Evolutionary conservation across 2,329 filamentous ascomycete genomes (phyloP).

Genomic region (Escovopsis sp.): DNA sequence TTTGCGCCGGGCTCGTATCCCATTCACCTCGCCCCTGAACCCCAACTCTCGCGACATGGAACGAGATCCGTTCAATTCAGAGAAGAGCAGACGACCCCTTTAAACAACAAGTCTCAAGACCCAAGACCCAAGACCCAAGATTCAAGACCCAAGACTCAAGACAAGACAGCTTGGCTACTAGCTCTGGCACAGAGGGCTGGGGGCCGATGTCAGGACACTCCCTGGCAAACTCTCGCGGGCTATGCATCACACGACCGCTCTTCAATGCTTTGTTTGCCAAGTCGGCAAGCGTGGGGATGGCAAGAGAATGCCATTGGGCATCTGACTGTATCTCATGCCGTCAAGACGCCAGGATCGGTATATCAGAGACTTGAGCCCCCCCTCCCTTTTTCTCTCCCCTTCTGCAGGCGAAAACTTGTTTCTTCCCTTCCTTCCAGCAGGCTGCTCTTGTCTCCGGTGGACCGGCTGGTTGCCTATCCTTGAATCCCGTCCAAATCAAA

Average conservation of each 20-base stretch:
- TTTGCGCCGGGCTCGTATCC: no score
- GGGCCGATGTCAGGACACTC: not conserved
- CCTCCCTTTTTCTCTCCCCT: not conserved
- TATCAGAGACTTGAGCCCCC: slow-evolving; percentile 11
- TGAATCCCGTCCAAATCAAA: not conserved
- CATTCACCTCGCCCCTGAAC: no score
- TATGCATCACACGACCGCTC: not conserved
- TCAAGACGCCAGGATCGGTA: slow-evolving; percentile 11
- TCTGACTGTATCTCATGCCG: slow-evolving; percentile 12
- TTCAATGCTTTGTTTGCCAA: slow-evolving; percentile 13
- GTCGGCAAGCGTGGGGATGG: slow-evolving; percentile 10
- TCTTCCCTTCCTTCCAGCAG: not conserved
- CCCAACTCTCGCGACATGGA: no score
- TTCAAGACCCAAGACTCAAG: not conserved
- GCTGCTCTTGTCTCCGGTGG: not conserved
- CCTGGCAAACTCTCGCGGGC: not conserved
- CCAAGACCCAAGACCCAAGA: not conserved
- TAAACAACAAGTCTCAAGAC: not conserved
- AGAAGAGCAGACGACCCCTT: not conserved
- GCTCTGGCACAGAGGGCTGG: not conserved
- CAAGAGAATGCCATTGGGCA: slow-evolving; percentile 10
- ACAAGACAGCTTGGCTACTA: not conserved
- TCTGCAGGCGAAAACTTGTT: no score
- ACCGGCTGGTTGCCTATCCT: slow-evolving; percentile 1
- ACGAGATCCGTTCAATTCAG: not conserved